Conservation (phyloP, 169 alveolate species). For the Plasmodium reichenowi region DNA sequence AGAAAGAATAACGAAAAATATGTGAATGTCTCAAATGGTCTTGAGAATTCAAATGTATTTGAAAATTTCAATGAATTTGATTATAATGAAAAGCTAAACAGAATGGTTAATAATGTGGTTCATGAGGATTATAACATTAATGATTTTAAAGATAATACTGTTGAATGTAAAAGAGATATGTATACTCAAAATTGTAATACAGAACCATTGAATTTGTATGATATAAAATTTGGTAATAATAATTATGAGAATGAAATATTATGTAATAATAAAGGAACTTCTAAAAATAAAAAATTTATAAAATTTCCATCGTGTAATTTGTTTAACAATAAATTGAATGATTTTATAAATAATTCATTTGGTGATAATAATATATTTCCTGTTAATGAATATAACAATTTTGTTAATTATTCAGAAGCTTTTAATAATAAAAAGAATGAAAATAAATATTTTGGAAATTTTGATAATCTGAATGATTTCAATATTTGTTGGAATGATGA, state of each 20-base stretch:
- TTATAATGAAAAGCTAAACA: background rate
- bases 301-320: constrained; percentile 25
- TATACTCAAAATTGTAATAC: background rate
- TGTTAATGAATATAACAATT: background rate
- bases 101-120: background rate
- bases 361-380: constrained; percentile 2
- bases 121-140: background rate
- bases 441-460: background rate
- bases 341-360: constrained; percentile 9
- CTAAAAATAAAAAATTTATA: constrained; percentile 5
- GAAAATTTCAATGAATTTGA: background rate
- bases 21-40: no score
- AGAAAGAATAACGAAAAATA: no score
- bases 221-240: constrained; percentile 23
- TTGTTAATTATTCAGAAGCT: constrained; percentile 11
- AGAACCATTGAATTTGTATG: constrained; percentile 8
- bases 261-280: constrained; percentile 1
- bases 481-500: background rate
- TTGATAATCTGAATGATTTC: background rate
- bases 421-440: constrained; percentile 1
- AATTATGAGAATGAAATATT: constrained; percentile 14
- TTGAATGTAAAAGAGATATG: background rate
- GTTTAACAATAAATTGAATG: constrained; percentile 14
- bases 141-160: background rate
- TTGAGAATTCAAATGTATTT: no score